Conservation (phyloP, 2,329 filamentous ascomycete species). For the Zalaria sp. region DNA sequence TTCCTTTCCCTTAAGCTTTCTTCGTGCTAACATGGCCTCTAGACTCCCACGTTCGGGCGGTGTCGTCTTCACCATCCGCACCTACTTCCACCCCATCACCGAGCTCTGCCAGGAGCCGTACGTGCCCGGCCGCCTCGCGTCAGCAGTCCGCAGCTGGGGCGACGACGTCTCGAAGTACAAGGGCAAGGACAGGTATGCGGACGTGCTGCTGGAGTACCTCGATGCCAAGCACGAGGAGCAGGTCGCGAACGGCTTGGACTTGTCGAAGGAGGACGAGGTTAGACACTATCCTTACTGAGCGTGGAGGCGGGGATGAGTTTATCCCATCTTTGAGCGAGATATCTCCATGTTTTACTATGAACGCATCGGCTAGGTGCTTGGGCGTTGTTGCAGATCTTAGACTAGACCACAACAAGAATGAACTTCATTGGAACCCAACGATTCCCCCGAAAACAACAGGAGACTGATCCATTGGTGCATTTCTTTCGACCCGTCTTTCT, state of each 20-base stretch:
- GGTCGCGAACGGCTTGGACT: slow-evolving; percentile 48
- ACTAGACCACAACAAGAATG: too few species aligned
- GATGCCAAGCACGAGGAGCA: slow-evolving; percentile 64
- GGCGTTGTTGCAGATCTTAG: too few species aligned
- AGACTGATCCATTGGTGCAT: too few species aligned
- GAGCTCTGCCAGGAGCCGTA: slow-evolving; percentile 57
- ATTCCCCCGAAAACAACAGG: too few species aligned
- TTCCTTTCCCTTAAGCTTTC: background rate
- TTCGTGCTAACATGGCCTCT: background rate
- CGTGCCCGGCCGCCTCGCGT: slow-evolving; percentile 65
- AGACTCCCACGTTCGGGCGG: slow-evolving; percentile 31
- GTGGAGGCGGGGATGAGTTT: too few species aligned
- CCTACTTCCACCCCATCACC: slow-evolving; percentile 61
- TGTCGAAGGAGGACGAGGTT: slow-evolving; percentile 45
- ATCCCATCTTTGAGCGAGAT: too few species aligned
- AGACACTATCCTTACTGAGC: slow-evolving; percentile 46
- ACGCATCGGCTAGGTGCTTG: too few species aligned
- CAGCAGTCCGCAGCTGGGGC: slow-evolving; percentile 68
- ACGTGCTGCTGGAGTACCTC: slow-evolving; percentile 62
- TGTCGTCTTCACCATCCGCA: slow-evolving; percentile 61
- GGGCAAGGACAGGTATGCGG: slow-evolving; percentile 58
- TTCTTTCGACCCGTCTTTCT: too few species aligned
- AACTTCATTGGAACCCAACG: too few species aligned
- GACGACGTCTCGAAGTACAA: slow-evolving; percentile 66
- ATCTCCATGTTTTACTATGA: too few species aligned